Conservation (phyloP, 2,329 filamentous ascomycete genomes). For the Ophiostoma pallidulum region DNA sequence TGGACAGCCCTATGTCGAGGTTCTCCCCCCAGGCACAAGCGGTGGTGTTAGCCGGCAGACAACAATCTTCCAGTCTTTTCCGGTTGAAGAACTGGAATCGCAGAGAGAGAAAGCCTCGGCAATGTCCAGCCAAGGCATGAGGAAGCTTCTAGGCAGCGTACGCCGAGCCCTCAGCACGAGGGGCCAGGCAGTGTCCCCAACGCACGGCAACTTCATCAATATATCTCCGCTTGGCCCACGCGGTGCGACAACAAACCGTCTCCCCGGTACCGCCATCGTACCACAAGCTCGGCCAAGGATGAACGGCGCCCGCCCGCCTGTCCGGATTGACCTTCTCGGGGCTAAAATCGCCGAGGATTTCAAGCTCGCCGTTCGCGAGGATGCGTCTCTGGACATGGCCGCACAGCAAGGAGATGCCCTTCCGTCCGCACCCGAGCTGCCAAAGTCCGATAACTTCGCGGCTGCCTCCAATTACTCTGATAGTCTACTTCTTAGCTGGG, state of each 20-base stretch:
- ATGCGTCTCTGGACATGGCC: slow-evolving; percentile 37
- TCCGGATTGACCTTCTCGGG: slow-evolving; percentile 75
- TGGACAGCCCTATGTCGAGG: slow-evolving; percentile 68
- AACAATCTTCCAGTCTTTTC: slow-evolving; percentile 39
- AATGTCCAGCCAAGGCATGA: slow-evolving; percentile 67
- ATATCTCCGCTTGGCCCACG: slow-evolving; percentile 41
- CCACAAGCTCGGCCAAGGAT: slow-evolving; percentile 41
- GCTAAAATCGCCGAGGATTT: slow-evolving; percentile 71
- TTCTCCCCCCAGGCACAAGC: slow-evolving; percentile 43
- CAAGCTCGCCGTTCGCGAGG: slow-evolving; percentile 62
- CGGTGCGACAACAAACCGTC: slow-evolving; percentile 46
- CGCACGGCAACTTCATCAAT: slow-evolving; percentile 38
- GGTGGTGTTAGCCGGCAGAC: slow-evolving; percentile 41
- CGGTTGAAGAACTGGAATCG: slow-evolving; percentile 18
- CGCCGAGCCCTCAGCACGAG: slow-evolving; percentile 66
- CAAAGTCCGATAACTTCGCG: slow-evolving; percentile 19
- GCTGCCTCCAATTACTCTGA: slow-evolving; percentile 35
- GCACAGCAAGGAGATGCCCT: neutral
- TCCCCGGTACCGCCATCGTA: slow-evolving; percentile 51
- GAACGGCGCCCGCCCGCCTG: slow-evolving; percentile 38
- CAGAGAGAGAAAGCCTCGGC: slow-evolving; percentile 42
- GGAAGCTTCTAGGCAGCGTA: slow-evolving; percentile 76
- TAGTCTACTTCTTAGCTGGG: slow-evolving; percentile 19
- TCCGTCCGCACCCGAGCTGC: slow-evolving; percentile 14
- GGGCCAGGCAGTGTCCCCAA: slow-evolving; percentile 34